Percentiles rank a stretch among this genome's conserved stretches.
Conservation (phyloP, 1,139 yeast species). For the Geotrichum cucujoidarum region DNA sequence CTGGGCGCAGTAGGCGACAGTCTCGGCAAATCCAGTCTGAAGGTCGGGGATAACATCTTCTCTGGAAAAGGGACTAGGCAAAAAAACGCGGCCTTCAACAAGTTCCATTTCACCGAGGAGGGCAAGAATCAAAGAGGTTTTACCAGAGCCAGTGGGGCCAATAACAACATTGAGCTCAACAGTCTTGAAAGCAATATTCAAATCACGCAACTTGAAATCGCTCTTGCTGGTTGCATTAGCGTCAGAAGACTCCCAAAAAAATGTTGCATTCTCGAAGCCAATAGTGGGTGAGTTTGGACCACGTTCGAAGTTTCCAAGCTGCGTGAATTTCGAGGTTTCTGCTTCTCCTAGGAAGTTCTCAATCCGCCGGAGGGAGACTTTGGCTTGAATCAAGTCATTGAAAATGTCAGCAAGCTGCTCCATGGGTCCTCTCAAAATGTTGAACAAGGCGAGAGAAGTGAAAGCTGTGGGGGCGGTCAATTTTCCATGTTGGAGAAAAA, state of each 20-base stretch:
- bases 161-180: conserved; percentile 80
- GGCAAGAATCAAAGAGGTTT: conserved; percentile 84
- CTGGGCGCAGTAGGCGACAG: conserved; percentile 85
- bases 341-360: conserved; percentile 71
- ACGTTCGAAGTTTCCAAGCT: conserved; percentile 48
- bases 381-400: conserved; percentile 75
- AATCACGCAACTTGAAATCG: conserved; percentile 72
- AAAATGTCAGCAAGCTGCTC: conserved; percentile 89
- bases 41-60: conserved; percentile 66
- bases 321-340: conserved; percentile 80
- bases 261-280: conserved; percentile 80
- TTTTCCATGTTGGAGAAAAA: conserved; percentile 59
- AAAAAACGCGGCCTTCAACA: conserved; percentile 61
- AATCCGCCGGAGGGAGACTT: conserved; percentile 85
- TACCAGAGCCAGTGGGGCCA: conserved; percentile 95
- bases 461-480: conserved; percentile 91
- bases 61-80: conserved; percentile 74
- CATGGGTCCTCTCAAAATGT: conserved; percentile 76
- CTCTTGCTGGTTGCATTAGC: conserved; percentile 24
- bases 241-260: conserved; percentile 62
- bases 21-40: conserved; percentile 77
- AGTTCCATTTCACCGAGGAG: conserved; percentile 91
- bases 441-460: conserved; percentile 81
- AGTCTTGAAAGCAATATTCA: conserved; percentile 60
- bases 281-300: conserved; percentile 60